Evolutionary conservation across 2,329 filamentous ascomycete genomes (phyloP), one percentile per base, ranked within the genome.

Genomic region (Eurotiales sp.): DNA sequence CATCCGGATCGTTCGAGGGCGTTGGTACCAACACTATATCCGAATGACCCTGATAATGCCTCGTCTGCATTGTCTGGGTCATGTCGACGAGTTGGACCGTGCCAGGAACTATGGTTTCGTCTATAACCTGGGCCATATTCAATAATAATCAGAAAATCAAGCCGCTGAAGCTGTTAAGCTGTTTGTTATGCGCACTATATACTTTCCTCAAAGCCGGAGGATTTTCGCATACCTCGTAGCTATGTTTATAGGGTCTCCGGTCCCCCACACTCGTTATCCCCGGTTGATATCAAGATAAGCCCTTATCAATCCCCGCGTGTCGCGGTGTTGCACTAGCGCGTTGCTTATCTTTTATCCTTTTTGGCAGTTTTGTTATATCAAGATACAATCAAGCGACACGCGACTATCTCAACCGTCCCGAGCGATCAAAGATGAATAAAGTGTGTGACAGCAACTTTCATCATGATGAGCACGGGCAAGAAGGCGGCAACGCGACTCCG

Each of bases 1-100:
- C 74, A 51, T 76, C 72, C 2, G 72, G 72, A 53, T 77, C 71
- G 39, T 62, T 56, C 2, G 72, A 75, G 0, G 74, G 75, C 2
- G 63, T 58, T 1, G 73, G 73, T 1, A 73, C 65, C 3, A 75
- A 61, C 2, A 74, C 64, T 41, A 76, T 71, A 42, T 74, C 70
- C 15, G 54, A 46, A 27, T 67, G 55, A 0, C 64, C 62, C 8
- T 62, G 58, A 17, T 64, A 50, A 59, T 68, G 63, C 14, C 64
- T 63, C 4, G 62, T 59, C 10, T 61, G 54, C 25, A 70, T 45
- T 19, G 64, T 64, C 54, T 69, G 63, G 4, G 67, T 60, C 7
- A 69, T 53, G 52, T 76, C 73, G 11, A 76, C 65, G 19, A 76
- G 62, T 3, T 68, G 69, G 34, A 75, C 65, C 0, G 74, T 77